A percentile compares a stretch with the other conserved stretches of the same genome.
phyloP scores from a whole-genome alignment of 2,329 filamentous ascomycete genomes.

The Fusarium armeniacum region DNA sequence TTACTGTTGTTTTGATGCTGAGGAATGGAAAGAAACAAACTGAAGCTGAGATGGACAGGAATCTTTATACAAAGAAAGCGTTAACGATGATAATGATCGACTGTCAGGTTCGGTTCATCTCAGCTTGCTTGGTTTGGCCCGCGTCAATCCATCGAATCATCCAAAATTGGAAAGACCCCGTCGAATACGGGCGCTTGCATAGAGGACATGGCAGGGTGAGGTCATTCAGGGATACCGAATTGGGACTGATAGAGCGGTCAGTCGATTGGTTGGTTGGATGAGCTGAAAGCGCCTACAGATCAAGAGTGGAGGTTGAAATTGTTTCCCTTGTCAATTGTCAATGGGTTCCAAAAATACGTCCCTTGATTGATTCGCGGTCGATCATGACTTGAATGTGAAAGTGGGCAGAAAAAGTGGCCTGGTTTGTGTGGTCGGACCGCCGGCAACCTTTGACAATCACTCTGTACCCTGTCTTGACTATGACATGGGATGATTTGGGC shows the following conservation, averaged over 20 bases:
- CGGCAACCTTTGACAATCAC: neutral
- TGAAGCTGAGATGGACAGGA: conserved; percentile 12
- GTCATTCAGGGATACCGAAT: conserved; percentile 25
- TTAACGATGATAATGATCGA: neutral
- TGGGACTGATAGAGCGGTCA: conserved; percentile 31
- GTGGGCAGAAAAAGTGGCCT: conserved; percentile 19
- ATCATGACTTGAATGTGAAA: conserved; percentile 21
- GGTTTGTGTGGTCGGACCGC: neutral
- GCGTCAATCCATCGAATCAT: conserved; percentile 14
- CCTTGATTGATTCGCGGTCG: conserved; percentile 17
- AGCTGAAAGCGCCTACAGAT: conserved; percentile 24
- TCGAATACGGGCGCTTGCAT: conserved; percentile 40
- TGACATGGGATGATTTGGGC: neutral
- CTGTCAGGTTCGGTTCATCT: conserved; percentile 2
- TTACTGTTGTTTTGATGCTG: conserved; percentile 15
- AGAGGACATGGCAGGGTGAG: conserved; percentile 30
- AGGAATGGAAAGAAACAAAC: conserved; percentile 2
- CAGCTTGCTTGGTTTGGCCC: conserved; percentile 1
- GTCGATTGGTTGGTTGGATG: conserved; percentile 28
- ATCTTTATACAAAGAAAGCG: conserved; percentile 27
- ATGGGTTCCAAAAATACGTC: conserved; percentile 31
- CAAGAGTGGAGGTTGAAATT: conserved; percentile 7
- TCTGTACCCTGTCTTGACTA: neutral
- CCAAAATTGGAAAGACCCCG: conserved; percentile 22
- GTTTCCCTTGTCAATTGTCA: neutral